A percentile compares a stretch with the other conserved stretches of the same genome.
Conservation (phyloP, 2,329 filamentous ascomycete genomes). For the Paradendryphiella salina region DNA sequence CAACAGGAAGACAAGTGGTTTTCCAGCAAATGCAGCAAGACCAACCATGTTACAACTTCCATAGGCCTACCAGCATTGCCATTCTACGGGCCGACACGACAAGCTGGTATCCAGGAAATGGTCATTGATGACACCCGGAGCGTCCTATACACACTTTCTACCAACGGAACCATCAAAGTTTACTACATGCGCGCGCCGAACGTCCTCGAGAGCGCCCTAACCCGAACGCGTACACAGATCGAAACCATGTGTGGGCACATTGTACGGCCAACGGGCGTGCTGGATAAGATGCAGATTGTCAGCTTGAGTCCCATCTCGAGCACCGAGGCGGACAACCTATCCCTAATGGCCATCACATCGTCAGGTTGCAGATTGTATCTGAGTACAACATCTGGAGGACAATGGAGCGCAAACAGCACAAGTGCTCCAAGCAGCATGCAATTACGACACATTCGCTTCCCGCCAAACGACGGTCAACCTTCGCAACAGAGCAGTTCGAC, state of each 20-base stretch:
- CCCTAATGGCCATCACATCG: conserved; percentile 86
- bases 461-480: conserved; percentile 58
- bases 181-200: conserved; percentile 76
- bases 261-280: conserved; percentile 70
- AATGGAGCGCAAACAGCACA: conserved; percentile 62
- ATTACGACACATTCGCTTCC: conserved; percentile 94
- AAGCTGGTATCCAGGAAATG: conserved; percentile 75
- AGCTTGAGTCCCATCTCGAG: conserved; percentile 83
- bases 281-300: conserved; percentile 70
- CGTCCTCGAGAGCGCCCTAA: conserved; percentile 58
- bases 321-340: conserved; percentile 77
- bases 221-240: conserved; percentile 57
- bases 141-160: conserved; percentile 89
- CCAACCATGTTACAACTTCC: conserved; percentile 80
- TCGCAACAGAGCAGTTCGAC: conserved; percentile 28
- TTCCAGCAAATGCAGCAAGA: conserved; percentile 79
- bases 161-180: conserved; percentile 82
- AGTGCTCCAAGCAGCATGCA: conserved; percentile 92
- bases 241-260: conserved; percentile 81
- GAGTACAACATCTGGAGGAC: conserved; percentile 78
- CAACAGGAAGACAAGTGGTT: conserved; percentile 99
- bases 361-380: conserved; percentile 91
- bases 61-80: conserved; percentile 60
- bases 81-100: conserved; percentile 30
- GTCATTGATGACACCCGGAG: conserved; percentile 85